Evolutionary conservation across 208 protist genomes (phyloP).

Genomic region (Blastocrithidia nonstop): DNA sequence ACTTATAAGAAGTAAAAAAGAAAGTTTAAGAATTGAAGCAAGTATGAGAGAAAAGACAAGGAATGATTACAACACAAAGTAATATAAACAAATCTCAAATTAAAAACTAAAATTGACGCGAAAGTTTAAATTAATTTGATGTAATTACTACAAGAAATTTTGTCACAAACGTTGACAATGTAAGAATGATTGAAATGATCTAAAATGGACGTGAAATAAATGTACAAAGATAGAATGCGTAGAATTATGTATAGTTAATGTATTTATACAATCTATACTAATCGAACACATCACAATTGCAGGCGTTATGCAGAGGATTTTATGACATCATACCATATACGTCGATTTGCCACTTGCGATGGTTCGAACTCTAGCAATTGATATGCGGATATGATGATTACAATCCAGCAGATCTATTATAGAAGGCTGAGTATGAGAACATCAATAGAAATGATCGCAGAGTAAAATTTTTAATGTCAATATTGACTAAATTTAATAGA

Average conservation of each 20-base stretch:
- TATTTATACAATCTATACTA: slow-evolving; percentile 32
- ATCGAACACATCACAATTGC: slow-evolving; percentile 22
- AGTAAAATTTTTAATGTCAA: slow-evolving; percentile 65
- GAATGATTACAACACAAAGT: no score
- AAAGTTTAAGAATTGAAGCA: no score
- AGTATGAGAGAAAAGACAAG: no score
- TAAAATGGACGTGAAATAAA: slow-evolving; percentile 27
- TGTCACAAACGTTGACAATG: background rate
- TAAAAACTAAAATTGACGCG: no score
- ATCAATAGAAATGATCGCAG: slow-evolving; percentile 27
- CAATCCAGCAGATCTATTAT: slow-evolving; percentile 74
- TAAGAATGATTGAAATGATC: no score
- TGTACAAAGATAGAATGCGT: slow-evolving; percentile 40
- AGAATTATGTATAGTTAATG: slow-evolving; percentile 40
- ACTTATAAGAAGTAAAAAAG: slow-evolving; percentile 41
- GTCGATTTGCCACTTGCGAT: slow-evolving; percentile 57
- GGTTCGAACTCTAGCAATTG: slow-evolving; percentile 81
- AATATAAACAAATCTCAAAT: no score
- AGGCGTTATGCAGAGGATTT: slow-evolving; percentile 75
- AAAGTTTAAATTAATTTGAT: background rate
- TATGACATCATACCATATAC: slow-evolving; percentile 65
- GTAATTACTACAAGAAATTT: background rate
- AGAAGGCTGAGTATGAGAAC: slow-evolving; percentile 66
- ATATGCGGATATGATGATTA: slow-evolving; percentile 85
- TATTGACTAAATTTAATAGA: slow-evolving; percentile 57